A percentile compares a stretch with the other conserved stretches of the same genome.
Evolutionary conservation across 2,329 filamentous ascomycete genomes (phyloP).

Genomic region (Ophiostoma pallidulum): DNA sequence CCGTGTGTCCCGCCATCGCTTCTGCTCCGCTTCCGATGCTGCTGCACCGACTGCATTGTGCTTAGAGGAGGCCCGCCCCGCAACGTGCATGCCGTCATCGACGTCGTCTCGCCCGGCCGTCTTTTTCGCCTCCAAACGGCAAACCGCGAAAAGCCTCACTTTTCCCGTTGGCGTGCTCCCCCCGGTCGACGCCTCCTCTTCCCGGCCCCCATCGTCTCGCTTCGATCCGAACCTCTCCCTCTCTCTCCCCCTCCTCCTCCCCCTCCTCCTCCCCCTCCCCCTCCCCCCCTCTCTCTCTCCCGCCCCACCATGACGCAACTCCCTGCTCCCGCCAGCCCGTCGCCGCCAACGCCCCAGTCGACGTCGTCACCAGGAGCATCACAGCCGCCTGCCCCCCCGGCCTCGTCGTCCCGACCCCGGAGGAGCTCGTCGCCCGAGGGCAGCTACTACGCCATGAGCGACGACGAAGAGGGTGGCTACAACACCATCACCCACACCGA

Average conservation of each 20-base stretch:
- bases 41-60: too few relatives aligned
- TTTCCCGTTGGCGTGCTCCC: too few relatives aligned
- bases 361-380: not conserved
- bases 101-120: too few relatives aligned
- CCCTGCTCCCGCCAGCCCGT: not conserved
- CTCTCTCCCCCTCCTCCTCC: not conserved
- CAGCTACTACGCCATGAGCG: conserved; percentile 91
- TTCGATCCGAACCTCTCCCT: too few relatives aligned
- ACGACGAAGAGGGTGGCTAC: conserved; percentile 92
- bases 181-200: not conserved
- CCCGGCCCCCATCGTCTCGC: not conserved
- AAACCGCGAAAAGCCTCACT: too few relatives aligned
- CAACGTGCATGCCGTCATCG: too few relatives aligned
- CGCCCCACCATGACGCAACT: conserved; percentile 1
- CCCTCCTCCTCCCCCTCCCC: not conserved
- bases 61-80: too few relatives aligned
- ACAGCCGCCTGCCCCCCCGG: too few relatives aligned
- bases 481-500: conserved; percentile 79
- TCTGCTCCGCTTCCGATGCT: not conserved
- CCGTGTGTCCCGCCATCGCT: too few relatives aligned
- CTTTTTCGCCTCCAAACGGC: too few relatives aligned
- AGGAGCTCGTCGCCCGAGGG: conserved; percentile 65
- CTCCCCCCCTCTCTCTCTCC: not conserved
- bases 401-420: conserved; percentile 20
- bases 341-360: not conserved